Conservation (phyloP, 352 stramenopile genomes). For the Blastocystis sp. region DNA sequence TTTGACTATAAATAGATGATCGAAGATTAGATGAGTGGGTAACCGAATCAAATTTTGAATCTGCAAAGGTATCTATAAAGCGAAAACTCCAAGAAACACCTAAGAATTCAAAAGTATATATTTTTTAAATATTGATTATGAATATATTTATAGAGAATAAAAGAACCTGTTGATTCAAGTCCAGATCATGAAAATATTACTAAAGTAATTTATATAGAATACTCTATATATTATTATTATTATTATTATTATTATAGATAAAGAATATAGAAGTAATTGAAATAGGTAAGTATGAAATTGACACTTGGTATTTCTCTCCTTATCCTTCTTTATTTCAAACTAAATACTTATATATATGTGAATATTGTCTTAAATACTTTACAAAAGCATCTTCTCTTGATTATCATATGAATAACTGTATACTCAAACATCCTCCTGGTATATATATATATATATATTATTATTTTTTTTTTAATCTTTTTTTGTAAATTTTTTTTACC, state of each 20-base stretch:
- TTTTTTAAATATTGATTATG: slow-evolving; percentile 1
- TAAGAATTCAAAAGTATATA: background rate
- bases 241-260: too few species aligned
- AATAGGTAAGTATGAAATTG: slow-evolving; percentile 58
- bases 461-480: too few species aligned
- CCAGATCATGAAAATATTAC: slow-evolving; percentile 26
- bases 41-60: slow-evolving; percentile 14
- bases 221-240: too few species aligned
- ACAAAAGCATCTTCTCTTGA: slow-evolving; percentile 30
- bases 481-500: too few species aligned
- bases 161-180: too few species aligned
- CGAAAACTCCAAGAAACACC: slow-evolving; percentile 1
- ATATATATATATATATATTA: too few species aligned
- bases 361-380: slow-evolving; percentile 67
- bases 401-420: background rate
- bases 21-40: slow-evolving; percentile 35
- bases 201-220: background rate
- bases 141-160: slow-evolving; percentile 9
- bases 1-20: slow-evolving; percentile 29
- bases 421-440: slow-evolving; percentile 45
- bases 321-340: slow-evolving; percentile 59
- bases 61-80: background rate
- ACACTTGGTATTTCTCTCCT: slow-evolving; percentile 70
- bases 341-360: slow-evolving; percentile 60
- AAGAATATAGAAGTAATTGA: slow-evolving; percentile 54